Evolutionary conservation across 225 moss, liverwort and hornwort species (phyloP), one percentile per base, ranked within the genome.

Genomic region (Bryum argenteum): DNA sequence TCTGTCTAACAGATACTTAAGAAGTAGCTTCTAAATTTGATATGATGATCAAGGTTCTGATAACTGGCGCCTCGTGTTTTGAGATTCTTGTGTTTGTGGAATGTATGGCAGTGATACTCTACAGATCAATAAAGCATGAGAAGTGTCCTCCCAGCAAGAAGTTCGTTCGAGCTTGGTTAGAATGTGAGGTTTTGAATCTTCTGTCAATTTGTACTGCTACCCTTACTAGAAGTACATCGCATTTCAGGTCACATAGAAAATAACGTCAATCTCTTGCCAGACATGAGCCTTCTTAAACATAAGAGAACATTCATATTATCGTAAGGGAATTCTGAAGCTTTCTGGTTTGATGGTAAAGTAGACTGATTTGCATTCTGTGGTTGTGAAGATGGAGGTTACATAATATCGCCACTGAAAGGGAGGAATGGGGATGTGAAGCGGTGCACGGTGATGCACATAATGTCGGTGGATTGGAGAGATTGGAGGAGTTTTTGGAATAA

Each of bases 361-460:
- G 37, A 20, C 43, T 82, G 75, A 82, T 50, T 56, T 72, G 39
- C 54, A 59, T 24, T 69, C 65, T 73, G 45, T 65, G 65, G 54
- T 65, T 83, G 78, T 83, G 67, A 82, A 95, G 95, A 92, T 84
- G 96, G 93, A 71, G 96, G 96, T 12, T 97, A 92, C 61, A 82
- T 97, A 19, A 90, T 97, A 84, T 89, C 93, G 52, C 96, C 96
- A 37, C 65, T 93, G 77, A 79, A 74, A 56, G 69, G 81, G 21
- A 76, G 54, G 39, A 81, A 77, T 18, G 75, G 74, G 28, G 71
- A 54, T 13, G 77, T 65, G 8, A 77, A 77, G 51, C 87, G 93
- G 67, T 83, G 90, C 24, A 79, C 90, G 69, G 91, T 97, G 76
- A 90, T 88, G 78, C 93, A 93, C 75, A 87, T 92, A 84, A 71